phyloP scores from a whole-genome alignment of 192 early-diverging fungal genomes.

The Backusella circina region DNA sequence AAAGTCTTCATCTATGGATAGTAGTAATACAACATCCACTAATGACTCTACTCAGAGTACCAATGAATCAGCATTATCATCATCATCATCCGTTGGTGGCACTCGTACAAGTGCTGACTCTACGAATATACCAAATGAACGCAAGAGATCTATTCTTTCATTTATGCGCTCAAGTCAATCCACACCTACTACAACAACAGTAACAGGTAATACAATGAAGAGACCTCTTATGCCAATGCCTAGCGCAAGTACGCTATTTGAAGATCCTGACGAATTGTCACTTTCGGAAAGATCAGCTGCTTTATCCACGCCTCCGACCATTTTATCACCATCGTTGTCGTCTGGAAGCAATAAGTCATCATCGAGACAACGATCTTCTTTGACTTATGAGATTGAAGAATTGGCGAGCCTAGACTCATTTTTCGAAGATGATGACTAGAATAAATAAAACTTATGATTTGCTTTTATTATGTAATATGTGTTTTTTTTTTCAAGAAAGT shows the following conservation, averaged over 20 bases:
- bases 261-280: constrained; percentile 22
- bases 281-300: background rate
- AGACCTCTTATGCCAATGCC: constrained; percentile 2
- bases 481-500: background rate
- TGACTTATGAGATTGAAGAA: constrained; percentile 8
- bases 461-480: background rate
- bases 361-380: background rate
- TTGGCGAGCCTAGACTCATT: constrained; percentile 20
- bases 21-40: background rate
- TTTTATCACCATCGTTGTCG: background rate
- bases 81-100: background rate
- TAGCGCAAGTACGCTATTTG: constrained; percentile 20
- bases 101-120: background rate
- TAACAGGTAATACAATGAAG: background rate
- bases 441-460: background rate
- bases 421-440: constrained; percentile 21
- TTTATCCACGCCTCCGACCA: background rate
- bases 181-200: background rate
- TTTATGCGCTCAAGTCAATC: constrained; percentile 12
- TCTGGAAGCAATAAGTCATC: background rate
- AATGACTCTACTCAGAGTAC: background rate
- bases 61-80: background rate
- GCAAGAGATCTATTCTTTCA: background rate
- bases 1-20: background rate
- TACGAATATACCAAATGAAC: background rate